Conservation (phyloP, 306 rosid genomes). For the Inga leiocalycina region DNA sequence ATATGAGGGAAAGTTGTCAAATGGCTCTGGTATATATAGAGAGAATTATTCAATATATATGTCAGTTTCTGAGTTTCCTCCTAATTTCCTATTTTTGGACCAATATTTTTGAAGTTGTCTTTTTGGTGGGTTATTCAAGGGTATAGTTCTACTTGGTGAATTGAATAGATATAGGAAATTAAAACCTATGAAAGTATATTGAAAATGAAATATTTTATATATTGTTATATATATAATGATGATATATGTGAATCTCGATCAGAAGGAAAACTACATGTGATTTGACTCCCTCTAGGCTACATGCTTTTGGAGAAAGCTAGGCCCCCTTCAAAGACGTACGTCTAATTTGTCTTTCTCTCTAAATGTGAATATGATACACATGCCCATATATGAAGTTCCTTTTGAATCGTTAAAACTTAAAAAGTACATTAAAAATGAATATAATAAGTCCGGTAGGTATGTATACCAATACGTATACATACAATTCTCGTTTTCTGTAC, state of each 20-base stretch:
- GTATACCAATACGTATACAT: not conserved
- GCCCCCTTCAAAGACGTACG: constrained; percentile 55
- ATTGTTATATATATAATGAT: not conserved
- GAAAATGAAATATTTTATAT: constrained; percentile 35
- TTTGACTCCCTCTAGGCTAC: constrained; percentile 38
- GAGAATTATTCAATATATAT: not conserved
- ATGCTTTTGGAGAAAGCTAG: not conserved
- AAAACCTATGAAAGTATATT: constrained; percentile 6
- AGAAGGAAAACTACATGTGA: not conserved
- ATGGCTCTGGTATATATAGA: constrained; percentile 3
- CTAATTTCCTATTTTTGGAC: not conserved
- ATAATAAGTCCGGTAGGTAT: not conserved
- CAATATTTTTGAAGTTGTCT: not conserved
- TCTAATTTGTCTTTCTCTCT: not conserved
- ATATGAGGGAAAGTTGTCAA: not conserved
- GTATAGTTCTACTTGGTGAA: constrained; percentile 21
- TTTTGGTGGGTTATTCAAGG: constrained; percentile 40
- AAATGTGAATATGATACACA: constrained; percentile 19
- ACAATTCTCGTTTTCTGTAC: constrained; percentile 21
- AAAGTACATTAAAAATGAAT: not conserved
- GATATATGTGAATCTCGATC: constrained; percentile 3
- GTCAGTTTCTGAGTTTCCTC: not conserved
- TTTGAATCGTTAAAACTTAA: constrained; percentile 23
- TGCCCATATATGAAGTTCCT: constrained; percentile 9
- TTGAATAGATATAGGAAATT: constrained; percentile 30